phyloP scores from a whole-genome alignment of 2,329 filamentous ascomycete species.

The Diaporthe capsici region DNA sequence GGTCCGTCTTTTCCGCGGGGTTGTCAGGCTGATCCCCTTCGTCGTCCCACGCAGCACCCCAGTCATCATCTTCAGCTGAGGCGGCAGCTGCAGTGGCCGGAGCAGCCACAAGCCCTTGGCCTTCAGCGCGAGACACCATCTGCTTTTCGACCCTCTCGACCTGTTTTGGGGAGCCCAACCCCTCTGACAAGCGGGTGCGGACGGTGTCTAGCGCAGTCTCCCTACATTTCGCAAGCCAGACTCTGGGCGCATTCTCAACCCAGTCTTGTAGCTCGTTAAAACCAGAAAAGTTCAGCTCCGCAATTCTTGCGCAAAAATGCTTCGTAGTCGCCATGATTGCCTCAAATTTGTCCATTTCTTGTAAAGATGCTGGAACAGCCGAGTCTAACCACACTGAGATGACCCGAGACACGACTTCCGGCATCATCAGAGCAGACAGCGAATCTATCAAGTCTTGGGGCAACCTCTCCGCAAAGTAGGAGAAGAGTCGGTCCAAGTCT shows the following conservation, averaged over 20 bases:
- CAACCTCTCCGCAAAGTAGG: slow-evolving; percentile 66
- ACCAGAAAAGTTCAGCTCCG: slow-evolving; percentile 73
- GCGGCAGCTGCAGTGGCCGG: slow-evolving; percentile 47
- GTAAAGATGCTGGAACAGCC: slow-evolving; percentile 81
- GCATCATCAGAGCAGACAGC: slow-evolving; percentile 79
- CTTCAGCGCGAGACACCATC: slow-evolving; percentile 77
- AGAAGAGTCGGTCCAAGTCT: slow-evolving; percentile 67
- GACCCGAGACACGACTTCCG: slow-evolving; percentile 75
- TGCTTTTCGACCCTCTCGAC: slow-evolving; percentile 91
- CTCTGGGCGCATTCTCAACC: slow-evolving; percentile 82
- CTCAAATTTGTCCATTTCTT: slow-evolving; percentile 80
- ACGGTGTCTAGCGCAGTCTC: slow-evolving; percentile 84
- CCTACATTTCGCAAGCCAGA: slow-evolving; percentile 89
- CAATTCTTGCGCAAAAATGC: slow-evolving; percentile 75
- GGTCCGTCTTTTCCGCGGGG: slow-evolving; percentile 41
- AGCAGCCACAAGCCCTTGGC: slow-evolving; percentile 72
- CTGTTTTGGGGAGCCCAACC: slow-evolving; percentile 73
- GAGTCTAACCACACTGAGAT: slow-evolving; percentile 82
- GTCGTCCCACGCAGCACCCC: slow-evolving; percentile 86
- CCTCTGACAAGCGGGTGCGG: slow-evolving; percentile 76
- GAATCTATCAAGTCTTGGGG: slow-evolving; percentile 69
- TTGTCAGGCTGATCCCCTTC: slow-evolving; percentile 64
- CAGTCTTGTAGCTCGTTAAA: slow-evolving; percentile 79
- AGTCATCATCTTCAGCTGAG: slow-evolving; percentile 69
- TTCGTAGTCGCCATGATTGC: slow-evolving; percentile 74